These are phyloP conservation scores for Aspergillus wentii DNA, from an alignment of 495 filamentous ascomycete genomes.

Conservation along the genomic window DNA sequence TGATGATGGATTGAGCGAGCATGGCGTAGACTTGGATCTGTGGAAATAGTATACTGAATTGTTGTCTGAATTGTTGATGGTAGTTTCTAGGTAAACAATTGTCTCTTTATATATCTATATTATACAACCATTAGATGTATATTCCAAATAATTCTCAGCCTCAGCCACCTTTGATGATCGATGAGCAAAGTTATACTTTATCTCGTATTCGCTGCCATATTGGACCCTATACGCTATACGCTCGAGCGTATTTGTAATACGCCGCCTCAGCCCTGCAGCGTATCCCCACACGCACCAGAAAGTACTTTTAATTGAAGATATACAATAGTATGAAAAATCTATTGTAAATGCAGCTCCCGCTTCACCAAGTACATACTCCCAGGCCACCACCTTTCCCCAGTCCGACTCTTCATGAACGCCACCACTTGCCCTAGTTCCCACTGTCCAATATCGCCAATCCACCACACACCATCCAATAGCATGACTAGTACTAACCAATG, in stretches of 20 bases:
- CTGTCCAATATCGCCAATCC: conserved; percentile 32
- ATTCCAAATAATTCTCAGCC: conserved; percentile 10
- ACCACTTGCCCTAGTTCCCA: conserved; percentile 27
- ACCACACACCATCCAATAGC: conserved; percentile 39
- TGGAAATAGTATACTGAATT: neutral
- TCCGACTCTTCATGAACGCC: conserved; percentile 12
- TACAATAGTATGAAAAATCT: too few relatives aligned
- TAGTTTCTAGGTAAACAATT: too few relatives aligned
- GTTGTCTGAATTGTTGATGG: neutral
- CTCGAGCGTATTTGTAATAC: conserved; percentile 18
- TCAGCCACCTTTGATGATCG: too few relatives aligned
- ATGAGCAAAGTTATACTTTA: too few relatives aligned
- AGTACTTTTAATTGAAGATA: neutral
- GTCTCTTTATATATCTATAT: conserved; percentile 7
- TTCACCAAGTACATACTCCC: conserved; percentile 24
- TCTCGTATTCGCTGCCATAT: too few relatives aligned
- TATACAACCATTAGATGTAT: neutral
- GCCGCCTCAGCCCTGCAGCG: neutral
- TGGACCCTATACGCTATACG: too few relatives aligned
- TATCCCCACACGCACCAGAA: conserved; percentile 6
- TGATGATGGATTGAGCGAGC: conserved; percentile 5
- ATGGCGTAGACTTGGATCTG: conserved; percentile 8
- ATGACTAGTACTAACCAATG: conserved; percentile 42
- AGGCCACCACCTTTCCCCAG: conserved; percentile 23
- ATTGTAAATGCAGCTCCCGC: too few relatives aligned